Conservation (phyloP, 176 grass and related monocot genomes). For the Rhynchospora breviuscula region DNA sequence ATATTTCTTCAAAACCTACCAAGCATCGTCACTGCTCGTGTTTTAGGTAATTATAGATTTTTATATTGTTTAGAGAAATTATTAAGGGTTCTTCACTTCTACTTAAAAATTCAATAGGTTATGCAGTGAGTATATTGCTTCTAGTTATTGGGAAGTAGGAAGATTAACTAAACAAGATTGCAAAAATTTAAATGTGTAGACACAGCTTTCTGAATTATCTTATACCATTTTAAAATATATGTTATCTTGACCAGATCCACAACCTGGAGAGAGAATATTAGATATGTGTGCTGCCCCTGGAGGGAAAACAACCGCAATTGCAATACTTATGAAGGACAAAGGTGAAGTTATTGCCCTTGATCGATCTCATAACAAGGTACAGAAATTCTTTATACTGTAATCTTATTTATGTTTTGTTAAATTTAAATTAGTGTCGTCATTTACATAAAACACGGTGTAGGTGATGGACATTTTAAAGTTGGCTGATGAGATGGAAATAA, state of each 20-base stretch:
- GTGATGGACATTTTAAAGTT: constrained; percentile 94
- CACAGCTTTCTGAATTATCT: not conserved
- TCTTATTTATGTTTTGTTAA: not conserved
- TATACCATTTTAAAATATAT: not conserved
- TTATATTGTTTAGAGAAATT: not conserved
- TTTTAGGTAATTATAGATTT: constrained; percentile 57
- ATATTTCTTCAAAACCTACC: constrained; percentile 99
- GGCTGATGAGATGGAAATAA: constrained; percentile 88
- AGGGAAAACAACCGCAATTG: constrained; percentile 97
- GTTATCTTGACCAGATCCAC: constrained; percentile 56
- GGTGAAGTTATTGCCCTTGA: constrained; percentile 86
- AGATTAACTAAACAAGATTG: not conserved
- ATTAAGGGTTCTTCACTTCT: not conserved
- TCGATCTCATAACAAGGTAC: constrained; percentile 99
- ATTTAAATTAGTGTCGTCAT: not conserved
- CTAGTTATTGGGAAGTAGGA: not conserved
- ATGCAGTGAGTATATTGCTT: not conserved
- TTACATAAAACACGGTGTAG: constrained; percentile 23
- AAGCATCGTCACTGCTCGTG: constrained; percentile 72
- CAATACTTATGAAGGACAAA: constrained; percentile 80
- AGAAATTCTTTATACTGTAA: not conserved
- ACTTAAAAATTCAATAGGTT: not conserved
- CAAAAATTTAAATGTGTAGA: not conserved
- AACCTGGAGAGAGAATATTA: constrained; percentile 80
- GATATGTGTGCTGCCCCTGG: constrained; percentile 98